Base-by-base conservation (phyloP, 2,329 filamentous ascomycete genomes). In the Scytalidium sp. region DNA sequence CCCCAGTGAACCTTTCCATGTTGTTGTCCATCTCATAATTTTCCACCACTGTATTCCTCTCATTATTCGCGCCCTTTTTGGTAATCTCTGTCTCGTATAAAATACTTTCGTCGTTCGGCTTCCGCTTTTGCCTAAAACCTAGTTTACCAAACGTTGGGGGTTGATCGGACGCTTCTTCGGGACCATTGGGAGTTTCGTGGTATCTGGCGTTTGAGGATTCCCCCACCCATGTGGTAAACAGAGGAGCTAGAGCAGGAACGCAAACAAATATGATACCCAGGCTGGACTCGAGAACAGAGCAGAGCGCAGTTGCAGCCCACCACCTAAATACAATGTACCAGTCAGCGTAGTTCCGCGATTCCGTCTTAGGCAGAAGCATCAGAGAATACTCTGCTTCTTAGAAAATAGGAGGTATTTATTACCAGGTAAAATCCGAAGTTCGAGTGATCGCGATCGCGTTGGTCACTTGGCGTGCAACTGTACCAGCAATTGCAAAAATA, bases 231-330 rank as follows among this genome's bases (percentile, higher is more conserved):
- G 25, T 43, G 17, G 32, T 45, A 36, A 50, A 45, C 4, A 54
- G 50, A 3, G 52, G 46, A 11, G 46, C 43, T 25, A 52, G 45
- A n/a, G 50, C 49, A n/a, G 50, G 52, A 4, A 54, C 52, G 25
- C 46, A 52, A 42, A 49, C 52, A 43, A 51, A 54, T 8, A 52
- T 46, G 48, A 54, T 54, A 10, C 50, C 50, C 4, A 54, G 19
- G 21, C 46, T 52, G 4, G 46, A 49, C 42, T 54, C 52, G 19
- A 54, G 46, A 19, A 51, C 50, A 3, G 50, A 47, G n/a, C 43
- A 48, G 17, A 54, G 50, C 21, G 46, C 52, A 15, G 50, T 49
- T 17, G 50, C 46, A 19, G 52, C 52, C 50, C 52, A 54, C 29
- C 46, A 45, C 51, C 51, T 53, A n/a, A 21, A 9, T 9, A 29